These are phyloP conservation scores for Starmerella sp. DNA, from an alignment of 805 yeast genomes.

Conservation along the genomic window DNA sequence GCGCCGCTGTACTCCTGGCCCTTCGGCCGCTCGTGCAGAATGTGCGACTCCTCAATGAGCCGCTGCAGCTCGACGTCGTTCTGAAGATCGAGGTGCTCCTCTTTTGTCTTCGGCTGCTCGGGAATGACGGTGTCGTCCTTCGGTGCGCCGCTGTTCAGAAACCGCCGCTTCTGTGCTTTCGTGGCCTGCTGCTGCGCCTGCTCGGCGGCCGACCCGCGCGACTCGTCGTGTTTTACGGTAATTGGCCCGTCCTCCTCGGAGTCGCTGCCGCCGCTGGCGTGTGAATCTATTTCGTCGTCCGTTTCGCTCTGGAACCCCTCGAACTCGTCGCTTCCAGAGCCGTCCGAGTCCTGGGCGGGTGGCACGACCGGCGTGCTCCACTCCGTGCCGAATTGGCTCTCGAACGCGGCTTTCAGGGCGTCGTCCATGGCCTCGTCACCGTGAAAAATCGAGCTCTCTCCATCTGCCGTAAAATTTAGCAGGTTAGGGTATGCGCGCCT, in stretches of 20 bases:
- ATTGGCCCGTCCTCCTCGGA: constrained; percentile 23
- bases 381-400: constrained; percentile 29
- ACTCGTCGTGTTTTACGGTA: constrained; percentile 28
- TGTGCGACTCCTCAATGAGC: constrained; percentile 57
- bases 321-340: constrained; percentile 5
- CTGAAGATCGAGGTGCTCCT: constrained; percentile 41
- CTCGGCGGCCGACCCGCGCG: constrained; percentile 14
- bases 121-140: constrained; percentile 17
- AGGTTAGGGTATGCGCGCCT: not conserved
- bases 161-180: constrained; percentile 21
- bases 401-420: constrained; percentile 26
- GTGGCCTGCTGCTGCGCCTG: constrained; percentile 5
- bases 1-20: constrained; percentile 27
- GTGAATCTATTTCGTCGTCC: not conserved
- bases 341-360: constrained; percentile 7
- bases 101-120: constrained; percentile 20
- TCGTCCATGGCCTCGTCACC: constrained; percentile 7
- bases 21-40: constrained; percentile 30
- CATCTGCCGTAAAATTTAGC: too few relatives aligned
- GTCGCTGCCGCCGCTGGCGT: constrained; percentile 5
- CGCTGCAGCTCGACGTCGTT: constrained; percentile 62
- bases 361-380: constrained; percentile 23
- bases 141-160: constrained; percentile 28
- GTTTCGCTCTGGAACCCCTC: not conserved
- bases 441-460: not conserved